phyloP scores from a whole-genome alignment of 73 alveolate species.

The Tetrahymena malaccensis region DNA sequence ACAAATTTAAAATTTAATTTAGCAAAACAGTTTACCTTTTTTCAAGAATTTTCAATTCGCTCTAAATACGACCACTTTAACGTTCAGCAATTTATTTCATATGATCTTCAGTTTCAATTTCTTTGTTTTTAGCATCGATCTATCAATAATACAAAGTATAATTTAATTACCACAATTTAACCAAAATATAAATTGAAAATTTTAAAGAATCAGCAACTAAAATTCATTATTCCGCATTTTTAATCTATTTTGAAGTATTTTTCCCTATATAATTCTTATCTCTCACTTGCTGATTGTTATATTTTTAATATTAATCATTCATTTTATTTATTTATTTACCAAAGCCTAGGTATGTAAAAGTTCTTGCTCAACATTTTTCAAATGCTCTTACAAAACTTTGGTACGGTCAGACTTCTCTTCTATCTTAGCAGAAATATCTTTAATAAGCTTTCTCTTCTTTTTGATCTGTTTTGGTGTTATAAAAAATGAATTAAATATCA shows the following conservation, averaged over 20 bases:
- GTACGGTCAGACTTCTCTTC: slow-evolving; percentile 81
- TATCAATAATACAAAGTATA: neutral
- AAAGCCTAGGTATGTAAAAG: slow-evolving; percentile 79
- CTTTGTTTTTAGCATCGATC: slow-evolving; percentile 62
- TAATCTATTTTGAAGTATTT: too few species aligned
- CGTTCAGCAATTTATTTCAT: slow-evolving; percentile 83
- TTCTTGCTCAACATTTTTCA: slow-evolving; percentile 81
- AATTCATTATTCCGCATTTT: neutral
- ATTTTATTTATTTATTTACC: slow-evolving; percentile 44
- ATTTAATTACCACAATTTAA: neutral
- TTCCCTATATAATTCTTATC: neutral
- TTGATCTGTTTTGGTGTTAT: slow-evolving; percentile 38
- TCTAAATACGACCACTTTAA: slow-evolving; percentile 71
- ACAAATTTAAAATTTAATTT: neutral
- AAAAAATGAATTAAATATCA: neutral
- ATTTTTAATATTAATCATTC: neutral
- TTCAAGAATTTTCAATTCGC: slow-evolving; percentile 73
- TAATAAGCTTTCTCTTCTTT: slow-evolving; percentile 60
- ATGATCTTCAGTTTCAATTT: slow-evolving; percentile 91
- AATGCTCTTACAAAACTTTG: slow-evolving; percentile 70
- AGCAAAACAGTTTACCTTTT: slow-evolving; percentile 11
- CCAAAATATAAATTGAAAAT: too few species aligned
- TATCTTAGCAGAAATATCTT: slow-evolving; percentile 61
- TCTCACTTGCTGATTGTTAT: neutral
- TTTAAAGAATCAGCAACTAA: neutral